phyloP scores from a whole-genome alignment of 2,329 filamentous ascomycete genomes.

The Colletotrichum musae region DNA sequence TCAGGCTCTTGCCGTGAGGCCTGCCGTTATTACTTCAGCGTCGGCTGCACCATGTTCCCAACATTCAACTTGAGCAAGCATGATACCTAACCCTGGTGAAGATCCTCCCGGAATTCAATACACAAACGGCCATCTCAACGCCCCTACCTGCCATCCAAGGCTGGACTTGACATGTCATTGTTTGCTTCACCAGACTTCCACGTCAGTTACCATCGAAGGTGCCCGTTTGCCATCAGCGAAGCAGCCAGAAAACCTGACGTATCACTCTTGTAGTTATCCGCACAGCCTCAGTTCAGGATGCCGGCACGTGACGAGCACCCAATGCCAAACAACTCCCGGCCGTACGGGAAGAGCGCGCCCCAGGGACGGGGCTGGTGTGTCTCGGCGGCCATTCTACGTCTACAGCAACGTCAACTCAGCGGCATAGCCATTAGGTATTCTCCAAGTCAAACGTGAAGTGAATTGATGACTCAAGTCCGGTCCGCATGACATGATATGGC shows the following conservation, averaged over 20 bases:
- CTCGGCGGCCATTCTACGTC: neutral
- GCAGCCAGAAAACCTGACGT: neutral
- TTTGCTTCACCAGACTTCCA: conserved; percentile 3
- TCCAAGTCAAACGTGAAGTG: neutral
- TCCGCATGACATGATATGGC: neutral
- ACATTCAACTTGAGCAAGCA: too few relatives aligned
- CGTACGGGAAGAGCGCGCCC: too few relatives aligned
- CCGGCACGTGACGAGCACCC: too few relatives aligned
- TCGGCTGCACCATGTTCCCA: too few relatives aligned
- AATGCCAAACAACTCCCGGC: too few relatives aligned
- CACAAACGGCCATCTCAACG: conserved; percentile 1
- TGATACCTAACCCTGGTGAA: too few relatives aligned
- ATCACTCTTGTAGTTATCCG: neutral
- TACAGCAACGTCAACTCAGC: neutral
- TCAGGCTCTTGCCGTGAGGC: too few relatives aligned
- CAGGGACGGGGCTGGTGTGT: neutral
- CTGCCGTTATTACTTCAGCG: too few relatives aligned
- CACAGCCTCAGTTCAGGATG: too few relatives aligned
- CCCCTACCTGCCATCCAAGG: conserved; percentile 12
- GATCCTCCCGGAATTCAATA: conserved; percentile 3
- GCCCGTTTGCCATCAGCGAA: neutral
- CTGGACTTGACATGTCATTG: neutral
- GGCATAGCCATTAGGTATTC: neutral
- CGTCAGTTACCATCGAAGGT: neutral
- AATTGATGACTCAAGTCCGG: neutral